Percentiles rank a stretch among this genome's conserved stretches.
Evolutionary conservation across 257 asterid genomes (phyloP).

Genomic region (Przewalskia tangutica): DNA sequence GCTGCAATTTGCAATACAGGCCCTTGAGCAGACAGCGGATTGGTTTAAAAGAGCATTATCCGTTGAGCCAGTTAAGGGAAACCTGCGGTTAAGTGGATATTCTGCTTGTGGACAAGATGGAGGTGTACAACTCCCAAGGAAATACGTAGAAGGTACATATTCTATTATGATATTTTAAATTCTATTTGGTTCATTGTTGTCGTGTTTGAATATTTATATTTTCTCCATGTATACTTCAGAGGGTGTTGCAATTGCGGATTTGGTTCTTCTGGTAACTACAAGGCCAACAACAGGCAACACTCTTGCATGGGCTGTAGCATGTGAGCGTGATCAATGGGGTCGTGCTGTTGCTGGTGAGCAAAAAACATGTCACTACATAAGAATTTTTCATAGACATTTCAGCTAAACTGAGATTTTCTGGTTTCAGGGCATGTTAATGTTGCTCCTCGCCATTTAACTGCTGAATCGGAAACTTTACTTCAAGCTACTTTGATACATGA

Average conservation of each 20-base stretch:
- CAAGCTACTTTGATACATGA: slow-evolving; percentile 89
- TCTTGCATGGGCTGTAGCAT: slow-evolving; percentile 98
- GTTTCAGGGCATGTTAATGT: slow-evolving; percentile 87
- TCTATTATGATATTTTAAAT: slow-evolving; percentile 2
- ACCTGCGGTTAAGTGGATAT: slow-evolving; percentile 93
- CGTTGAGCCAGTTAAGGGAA: slow-evolving; percentile 93
- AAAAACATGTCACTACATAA: not conserved
- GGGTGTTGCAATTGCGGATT: slow-evolving; percentile 88
- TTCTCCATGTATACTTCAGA: slow-evolving; percentile 26
- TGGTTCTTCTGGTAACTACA: slow-evolving; percentile 91
- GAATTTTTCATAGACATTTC: not conserved
- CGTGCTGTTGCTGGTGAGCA: slow-evolving; percentile 91
- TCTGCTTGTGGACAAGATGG: slow-evolving; percentile 99
- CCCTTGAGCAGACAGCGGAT: slow-evolving; percentile 89
- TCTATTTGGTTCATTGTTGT: not conserved
- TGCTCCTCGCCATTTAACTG: slow-evolving; percentile 97
- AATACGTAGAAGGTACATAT: slow-evolving; percentile 75
- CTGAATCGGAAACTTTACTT: slow-evolving; percentile 89
- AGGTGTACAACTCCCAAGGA: slow-evolving; percentile 97
- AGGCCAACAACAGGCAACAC: slow-evolving; percentile 96
- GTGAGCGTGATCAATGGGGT: slow-evolving; percentile 99
- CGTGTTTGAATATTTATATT: not conserved
- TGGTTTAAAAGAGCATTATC: slow-evolving; percentile 92
- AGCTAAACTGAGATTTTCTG: slow-evolving; percentile 1
- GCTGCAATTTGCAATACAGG: slow-evolving; percentile 42